Base-by-base conservation (phyloP, 768 basidiomycete genomes). In the Tremella yokohamensis region DNA sequence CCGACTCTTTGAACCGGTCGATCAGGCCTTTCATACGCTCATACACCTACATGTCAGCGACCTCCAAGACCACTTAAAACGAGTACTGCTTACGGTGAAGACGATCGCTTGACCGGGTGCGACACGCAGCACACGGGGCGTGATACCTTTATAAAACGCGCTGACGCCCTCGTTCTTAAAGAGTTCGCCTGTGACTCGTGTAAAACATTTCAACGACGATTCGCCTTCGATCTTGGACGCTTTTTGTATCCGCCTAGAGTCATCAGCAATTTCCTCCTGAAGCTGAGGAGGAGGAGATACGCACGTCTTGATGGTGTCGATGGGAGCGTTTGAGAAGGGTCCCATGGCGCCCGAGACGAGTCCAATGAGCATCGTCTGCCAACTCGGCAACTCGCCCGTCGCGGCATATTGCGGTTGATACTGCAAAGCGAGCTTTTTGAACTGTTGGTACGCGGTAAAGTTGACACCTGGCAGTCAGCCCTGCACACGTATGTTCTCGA, bases 111-210 rank as follows among this genome's bases (percentile, higher is more conserved):
- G 78, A 29, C 94, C 96, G 8, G 96, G 96, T 1, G 96, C 96
- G 45, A 99, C 96, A 54, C 96, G 85, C 68, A 96, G 80, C 37
- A 99, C 92, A 19, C 96, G 83, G 37, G 96, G 96, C 0, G 93
- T 97, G 74, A 99, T 97, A 18, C 96, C 96, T 80, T 96, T 98
- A 81, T 98, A 98, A 79, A 99, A 98, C 53, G 93, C 90, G 44
- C 78, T 78, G 15, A 87, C 80, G 6, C 96, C 96, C 78, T 99
- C 96, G 64, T 83, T 81, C 60, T 81, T 83, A 87, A 91, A 97
- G 91, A 98, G 96, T 48, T 90, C 90, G n/a, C 79, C 78, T 26
- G 90, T 86, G 58, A 99, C 93, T 26, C 82, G 81, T 9, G 82
- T 74, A 69, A 99, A 86, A 7, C 93, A 85, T 66, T 87, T 81